Base-by-base conservation (phyloP, 306 rosid genomes). In the Acacia confusa region DNA sequence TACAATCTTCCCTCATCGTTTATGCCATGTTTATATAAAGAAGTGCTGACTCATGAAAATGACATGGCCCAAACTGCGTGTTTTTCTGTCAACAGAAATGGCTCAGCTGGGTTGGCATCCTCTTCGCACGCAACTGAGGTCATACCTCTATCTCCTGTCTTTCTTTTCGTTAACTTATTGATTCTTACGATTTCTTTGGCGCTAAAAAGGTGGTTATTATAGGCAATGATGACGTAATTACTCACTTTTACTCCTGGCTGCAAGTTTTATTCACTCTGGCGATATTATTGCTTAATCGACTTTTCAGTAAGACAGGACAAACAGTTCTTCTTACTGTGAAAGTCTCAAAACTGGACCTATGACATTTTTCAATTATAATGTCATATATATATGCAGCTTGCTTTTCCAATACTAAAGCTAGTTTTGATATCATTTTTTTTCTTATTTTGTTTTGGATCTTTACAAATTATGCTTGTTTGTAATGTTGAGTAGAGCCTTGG, bases 91-190 rank as follows among this genome's bases (percentile, higher is more conserved):
- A 16, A 71, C 73, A 82, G 84, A 76, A 84, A 79, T 70, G 40
- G 69, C 44, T 50, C 82, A 48, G 60, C 68, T 22, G 74, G 74
- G 58, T 38, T 61, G 48, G 78, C 58, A 77, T 77, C 78, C 45
- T 82, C 82, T 77, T 82, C 85, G 38, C 20, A 74, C 30, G 45
- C 75, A 55, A 70, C 48, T 20, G 78, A 77, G 85, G 85, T 82
- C 64, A 27, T 57, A 47, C 63, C 57, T 27, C 20, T 27, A 17
- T 79, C 36, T 32, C 27, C 67, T 50, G 22, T 38, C 74, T 75
- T 60, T 64, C 30, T 48, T 24, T n/a, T 70, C 66, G 72, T 52
- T 41, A 41, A 64, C 63, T 75, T 82, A 38, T 58, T 74, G 45
- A 57, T 64, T 74, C 45, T 65, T 40, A 19, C 48, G 3, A 60